These are phyloP conservation scores for Beverwykella pulmonaria DNA, from an alignment of 495 filamentous ascomycete species.

Conservation along the genomic window DNA sequence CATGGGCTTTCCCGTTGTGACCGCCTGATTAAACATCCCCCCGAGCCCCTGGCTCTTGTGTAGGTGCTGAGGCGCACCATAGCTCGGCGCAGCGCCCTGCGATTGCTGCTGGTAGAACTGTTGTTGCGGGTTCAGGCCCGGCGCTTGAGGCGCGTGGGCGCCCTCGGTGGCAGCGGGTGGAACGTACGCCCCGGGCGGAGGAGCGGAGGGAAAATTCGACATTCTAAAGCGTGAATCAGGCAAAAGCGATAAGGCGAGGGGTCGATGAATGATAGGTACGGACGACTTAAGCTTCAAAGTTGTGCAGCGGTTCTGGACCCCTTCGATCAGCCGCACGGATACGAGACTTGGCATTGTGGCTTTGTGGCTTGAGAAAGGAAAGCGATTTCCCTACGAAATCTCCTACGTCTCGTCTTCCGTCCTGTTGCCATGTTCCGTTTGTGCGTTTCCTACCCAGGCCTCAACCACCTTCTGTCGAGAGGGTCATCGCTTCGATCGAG, in stretches of 20 bases:
- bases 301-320: background rate
- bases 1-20: slow-evolving; percentile 37
- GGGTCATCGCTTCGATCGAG: no score
- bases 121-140: slow-evolving; percentile 12
- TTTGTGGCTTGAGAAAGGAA: background rate
- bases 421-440: no score
- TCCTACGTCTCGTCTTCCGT: no score
- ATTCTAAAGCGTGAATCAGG: slow-evolving; percentile 5
- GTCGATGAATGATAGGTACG: background rate
- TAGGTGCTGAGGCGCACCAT: slow-evolving; percentile 5
- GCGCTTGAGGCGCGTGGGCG: background rate
- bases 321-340: slow-evolving; percentile 26
- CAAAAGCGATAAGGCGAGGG: background rate
- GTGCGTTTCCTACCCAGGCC: no score
- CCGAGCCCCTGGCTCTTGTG: slow-evolving; percentile 14
- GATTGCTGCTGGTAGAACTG: slow-evolving; percentile 8
- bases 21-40: slow-evolving; percentile 34
- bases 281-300: background rate
- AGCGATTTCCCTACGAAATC: no score
- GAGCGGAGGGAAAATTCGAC: slow-evolving; percentile 32
- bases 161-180: slow-evolving; percentile 10
- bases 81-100: slow-evolving; percentile 14
- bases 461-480: no score
- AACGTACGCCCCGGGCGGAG: slow-evolving; percentile 25
- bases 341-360: slow-evolving; percentile 30